Conservation (phyloP, 2,329 filamentous ascomycete genomes). For the Sordariomycetes sp. region DNA sequence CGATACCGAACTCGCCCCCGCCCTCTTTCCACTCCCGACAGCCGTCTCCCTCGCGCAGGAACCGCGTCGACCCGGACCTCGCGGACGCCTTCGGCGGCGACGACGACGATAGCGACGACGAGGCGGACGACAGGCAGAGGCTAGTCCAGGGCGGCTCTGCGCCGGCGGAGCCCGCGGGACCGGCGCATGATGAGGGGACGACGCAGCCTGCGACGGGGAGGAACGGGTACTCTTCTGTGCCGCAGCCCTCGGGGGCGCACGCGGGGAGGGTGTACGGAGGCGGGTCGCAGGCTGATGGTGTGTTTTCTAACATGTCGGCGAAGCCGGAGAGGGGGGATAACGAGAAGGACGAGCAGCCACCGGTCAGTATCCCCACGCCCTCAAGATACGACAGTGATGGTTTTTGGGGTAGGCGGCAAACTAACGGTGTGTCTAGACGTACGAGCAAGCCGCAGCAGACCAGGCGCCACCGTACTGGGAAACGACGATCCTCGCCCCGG, state of each 20-base stretch:
- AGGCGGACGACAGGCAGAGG: conserved; percentile 71
- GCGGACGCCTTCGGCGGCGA: conserved; percentile 88
- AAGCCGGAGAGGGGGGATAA: conserved; percentile 67
- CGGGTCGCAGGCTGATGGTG: conserved; percentile 76
- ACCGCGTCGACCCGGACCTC: conserved; percentile 59
- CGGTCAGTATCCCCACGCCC: conserved; percentile 45
- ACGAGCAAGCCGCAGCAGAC: conserved; percentile 95
- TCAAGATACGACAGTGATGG: neutral
- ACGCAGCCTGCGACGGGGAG: conserved; percentile 5
- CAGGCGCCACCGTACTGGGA: conserved; percentile 98
- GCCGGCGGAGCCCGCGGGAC: conserved; percentile 10
- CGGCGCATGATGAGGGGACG: neutral
- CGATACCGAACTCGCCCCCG: conserved; percentile 46
- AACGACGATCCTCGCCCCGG: conserved; percentile 90
- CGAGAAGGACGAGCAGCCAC: conserved; percentile 77
- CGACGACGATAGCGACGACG: conserved; percentile 62
- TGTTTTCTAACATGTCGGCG: conserved; percentile 89
- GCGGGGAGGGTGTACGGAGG: conserved; percentile 45
- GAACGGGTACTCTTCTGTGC: conserved; percentile 3
- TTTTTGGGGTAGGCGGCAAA: too few species aligned
- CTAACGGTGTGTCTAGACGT: conserved; percentile 46
- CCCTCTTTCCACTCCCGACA: conserved; percentile 84
- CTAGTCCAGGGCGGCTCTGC: conserved; percentile 57
- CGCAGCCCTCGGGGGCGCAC: neutral
- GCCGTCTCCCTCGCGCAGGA: conserved; percentile 36